Conservation (phyloP, 2,329 filamentous ascomycete species). For the Aureobasidium mangrovei region DNA sequence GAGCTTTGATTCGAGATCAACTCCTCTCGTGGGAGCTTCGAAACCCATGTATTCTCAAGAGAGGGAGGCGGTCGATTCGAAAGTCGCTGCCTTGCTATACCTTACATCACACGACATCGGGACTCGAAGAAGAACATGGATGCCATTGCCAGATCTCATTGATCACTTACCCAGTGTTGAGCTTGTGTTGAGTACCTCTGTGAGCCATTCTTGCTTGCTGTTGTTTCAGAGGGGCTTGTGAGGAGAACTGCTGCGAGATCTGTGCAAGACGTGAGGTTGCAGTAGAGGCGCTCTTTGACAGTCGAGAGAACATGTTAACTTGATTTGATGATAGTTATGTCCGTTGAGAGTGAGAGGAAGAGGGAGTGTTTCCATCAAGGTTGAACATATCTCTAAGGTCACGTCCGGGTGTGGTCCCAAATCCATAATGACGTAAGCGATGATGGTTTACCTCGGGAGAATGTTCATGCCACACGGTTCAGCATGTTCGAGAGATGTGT, state of each 20-base stretch:
- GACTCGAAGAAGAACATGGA: too few relatives aligned
- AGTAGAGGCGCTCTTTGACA: constrained; percentile 16
- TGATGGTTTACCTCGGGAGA: too few relatives aligned
- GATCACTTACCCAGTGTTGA: constrained; percentile 38
- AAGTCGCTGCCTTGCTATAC: too few relatives aligned
- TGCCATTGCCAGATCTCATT: not conserved
- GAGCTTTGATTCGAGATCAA: too few relatives aligned
- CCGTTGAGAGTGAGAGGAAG: not conserved
- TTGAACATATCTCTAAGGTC: not conserved
- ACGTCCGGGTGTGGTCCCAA: too few relatives aligned
- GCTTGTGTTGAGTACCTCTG: constrained; percentile 20
- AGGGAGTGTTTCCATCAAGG: not conserved
- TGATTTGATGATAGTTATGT: not conserved
- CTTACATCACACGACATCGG: too few relatives aligned
- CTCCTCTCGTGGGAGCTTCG: too few relatives aligned
- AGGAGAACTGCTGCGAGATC: constrained; percentile 20
- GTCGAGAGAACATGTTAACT: constrained; percentile 14
- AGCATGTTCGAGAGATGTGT: too few relatives aligned
- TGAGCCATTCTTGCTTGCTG: constrained; percentile 18
- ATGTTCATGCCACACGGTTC: too few relatives aligned
- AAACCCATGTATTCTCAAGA: too few relatives aligned
- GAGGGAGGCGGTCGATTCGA: too few relatives aligned
- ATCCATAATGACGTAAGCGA: too few relatives aligned
- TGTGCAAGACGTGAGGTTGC: constrained; percentile 19
- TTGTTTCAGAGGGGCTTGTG: constrained; percentile 19